These are phyloP conservation scores for Hypoxylon sp. DNA, from an alignment of 2,329 filamentous ascomycete species.

Conservation along the genomic window DNA sequence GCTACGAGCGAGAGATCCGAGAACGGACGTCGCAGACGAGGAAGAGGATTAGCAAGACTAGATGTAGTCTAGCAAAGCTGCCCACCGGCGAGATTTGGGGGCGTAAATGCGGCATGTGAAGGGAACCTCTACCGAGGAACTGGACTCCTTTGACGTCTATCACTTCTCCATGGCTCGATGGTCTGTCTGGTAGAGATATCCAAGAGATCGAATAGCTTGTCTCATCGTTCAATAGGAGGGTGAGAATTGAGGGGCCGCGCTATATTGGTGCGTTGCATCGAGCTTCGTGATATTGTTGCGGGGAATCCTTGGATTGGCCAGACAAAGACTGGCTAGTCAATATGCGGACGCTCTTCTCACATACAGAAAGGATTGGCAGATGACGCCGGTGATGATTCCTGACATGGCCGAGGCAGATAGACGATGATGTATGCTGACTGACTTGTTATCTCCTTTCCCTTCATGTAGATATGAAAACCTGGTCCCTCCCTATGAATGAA, in stretches of 20 bases:
- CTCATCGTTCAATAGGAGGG: neutral
- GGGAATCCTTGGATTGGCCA: constrained; percentile 15
- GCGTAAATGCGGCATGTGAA: too few relatives aligned
- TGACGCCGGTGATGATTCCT: constrained; percentile 13
- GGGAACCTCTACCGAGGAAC: too few relatives aligned
- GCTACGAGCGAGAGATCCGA: too few relatives aligned
- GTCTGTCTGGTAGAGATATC: too few relatives aligned
- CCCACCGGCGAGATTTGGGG: too few relatives aligned
- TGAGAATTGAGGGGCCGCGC: neutral
- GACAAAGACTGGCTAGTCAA: neutral
- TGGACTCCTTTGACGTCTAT: neutral
- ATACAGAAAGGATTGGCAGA: constrained; percentile 20
- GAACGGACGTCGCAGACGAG: too few relatives aligned
- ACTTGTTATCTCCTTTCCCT: neutral
- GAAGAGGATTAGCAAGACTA: too few relatives aligned
- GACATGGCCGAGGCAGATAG: neutral
- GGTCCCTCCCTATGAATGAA: neutral
- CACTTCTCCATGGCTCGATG: too few relatives aligned
- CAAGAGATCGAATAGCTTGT: neutral
- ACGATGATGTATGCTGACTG: neutral
- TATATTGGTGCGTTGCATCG: neutral
- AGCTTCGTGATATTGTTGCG: constrained; percentile 13
- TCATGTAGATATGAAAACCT: neutral
- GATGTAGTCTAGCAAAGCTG: too few relatives aligned
- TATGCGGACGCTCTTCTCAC: neutral